These are phyloP conservation scores for Guyanaporus albipodus DNA, from an alignment of 768 basidiomycete species.

Conservation along the genomic window DNA sequence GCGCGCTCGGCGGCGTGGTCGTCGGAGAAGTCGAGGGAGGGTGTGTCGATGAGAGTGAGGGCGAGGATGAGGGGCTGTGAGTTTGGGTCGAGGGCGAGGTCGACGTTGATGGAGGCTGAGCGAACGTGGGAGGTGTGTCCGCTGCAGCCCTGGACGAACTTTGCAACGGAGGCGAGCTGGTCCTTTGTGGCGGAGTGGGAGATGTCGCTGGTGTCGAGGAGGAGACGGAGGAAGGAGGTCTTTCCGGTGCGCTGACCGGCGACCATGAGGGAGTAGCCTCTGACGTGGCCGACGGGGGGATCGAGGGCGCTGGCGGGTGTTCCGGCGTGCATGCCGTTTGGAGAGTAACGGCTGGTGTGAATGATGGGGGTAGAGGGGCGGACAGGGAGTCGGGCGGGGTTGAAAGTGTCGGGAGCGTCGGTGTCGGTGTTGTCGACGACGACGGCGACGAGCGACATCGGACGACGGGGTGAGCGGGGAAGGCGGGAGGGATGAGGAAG, in stretches of 20 bases:
- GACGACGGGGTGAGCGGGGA: no score
- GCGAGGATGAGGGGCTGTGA: constrained; percentile 47
- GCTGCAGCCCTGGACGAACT: constrained; percentile 73
- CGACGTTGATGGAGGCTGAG: constrained; percentile 67
- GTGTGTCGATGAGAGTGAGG: constrained; percentile 78
- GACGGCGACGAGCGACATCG: constrained; percentile 56
- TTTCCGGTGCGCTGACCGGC: constrained; percentile 82
- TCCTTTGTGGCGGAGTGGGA: constrained; percentile 60
- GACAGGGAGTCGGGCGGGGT: constrained; percentile 20
- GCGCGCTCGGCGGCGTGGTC: constrained; percentile 59
- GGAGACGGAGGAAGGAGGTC: constrained; percentile 80
- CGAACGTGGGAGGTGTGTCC: constrained; percentile 72
- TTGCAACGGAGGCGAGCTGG: constrained; percentile 76
- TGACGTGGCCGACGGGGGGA: constrained; percentile 25
- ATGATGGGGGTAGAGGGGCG: constrained; percentile 26
- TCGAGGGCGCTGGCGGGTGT: constrained; percentile 25
- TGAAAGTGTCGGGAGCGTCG: constrained; percentile 39
- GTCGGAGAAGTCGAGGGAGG: constrained; percentile 72
- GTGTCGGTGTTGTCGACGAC: constrained; percentile 59
- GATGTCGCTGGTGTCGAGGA: constrained; percentile 76
- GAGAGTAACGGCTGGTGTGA: constrained; percentile 23
- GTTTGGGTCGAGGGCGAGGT: constrained; percentile 49
- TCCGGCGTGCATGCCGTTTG: constrained; percentile 29
- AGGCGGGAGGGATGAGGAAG: no score
- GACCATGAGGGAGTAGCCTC: constrained; percentile 68